Evolutionary conservation across 2,329 filamentous ascomycete species (phyloP).

Genomic region (Curvularia lunata): DNA sequence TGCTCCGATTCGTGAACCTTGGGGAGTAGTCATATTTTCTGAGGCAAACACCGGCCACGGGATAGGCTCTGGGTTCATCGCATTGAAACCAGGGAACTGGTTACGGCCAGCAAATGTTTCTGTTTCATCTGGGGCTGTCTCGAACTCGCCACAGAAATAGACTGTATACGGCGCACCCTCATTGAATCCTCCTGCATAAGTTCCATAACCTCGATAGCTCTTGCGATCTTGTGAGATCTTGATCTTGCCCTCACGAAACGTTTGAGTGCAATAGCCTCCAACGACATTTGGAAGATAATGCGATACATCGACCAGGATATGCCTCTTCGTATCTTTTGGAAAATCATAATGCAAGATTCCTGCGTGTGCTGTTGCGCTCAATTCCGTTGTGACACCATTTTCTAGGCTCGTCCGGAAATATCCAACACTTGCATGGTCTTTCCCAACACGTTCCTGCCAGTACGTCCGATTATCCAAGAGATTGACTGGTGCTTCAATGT

Average conservation of each 20-base stretch:
- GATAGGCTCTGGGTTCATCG: constrained; percentile 14
- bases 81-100: constrained; percentile 58
- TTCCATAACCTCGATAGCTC: constrained; percentile 35
- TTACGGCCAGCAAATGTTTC: constrained; percentile 1
- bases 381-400: constrained; percentile 63
- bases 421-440: constrained; percentile 61
- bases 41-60: constrained; percentile 17
- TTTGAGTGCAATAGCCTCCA: constrained; percentile 26
- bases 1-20: constrained; percentile 56
- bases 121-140: constrained; percentile 13
- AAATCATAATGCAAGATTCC: constrained; percentile 69
- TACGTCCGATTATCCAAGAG: constrained; percentile 51
- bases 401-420: constrained; percentile 65
- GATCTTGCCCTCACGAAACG: constrained; percentile 23
- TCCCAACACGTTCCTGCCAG: constrained; percentile 44
- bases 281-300: constrained; percentile 45
- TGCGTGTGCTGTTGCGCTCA: constrained; percentile 63
- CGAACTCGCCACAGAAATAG: constrained; percentile 43
- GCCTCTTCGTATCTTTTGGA: constrained; percentile 50
- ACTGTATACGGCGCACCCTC: constrained; percentile 38
- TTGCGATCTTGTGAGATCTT: constrained; percentile 28
- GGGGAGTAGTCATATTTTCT: constrained; percentile 14
- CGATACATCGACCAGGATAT: constrained; percentile 55
- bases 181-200: constrained; percentile 41
- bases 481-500: constrained; percentile 49